Conservation (phyloP, 768 basidiomycete species). For the Dentipellis sp. region DNA sequence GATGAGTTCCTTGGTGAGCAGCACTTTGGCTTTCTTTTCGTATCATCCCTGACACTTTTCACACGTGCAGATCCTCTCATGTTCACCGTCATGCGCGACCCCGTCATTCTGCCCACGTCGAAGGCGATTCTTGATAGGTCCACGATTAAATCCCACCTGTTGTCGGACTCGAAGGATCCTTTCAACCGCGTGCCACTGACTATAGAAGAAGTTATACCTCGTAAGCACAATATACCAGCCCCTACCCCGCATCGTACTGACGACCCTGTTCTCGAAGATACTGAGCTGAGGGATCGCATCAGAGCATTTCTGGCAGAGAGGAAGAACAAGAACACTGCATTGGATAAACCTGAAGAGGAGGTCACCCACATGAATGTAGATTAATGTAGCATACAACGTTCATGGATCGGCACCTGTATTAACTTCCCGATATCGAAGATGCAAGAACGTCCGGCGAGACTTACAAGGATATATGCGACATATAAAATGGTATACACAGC, state of each 20-base stretch:
- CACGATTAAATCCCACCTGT: conserved; percentile 90
- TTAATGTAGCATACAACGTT: conserved; percentile 1
- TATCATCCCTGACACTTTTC: conserved; percentile 9
- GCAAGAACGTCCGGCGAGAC: not conserved
- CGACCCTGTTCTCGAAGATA: conserved; percentile 28
- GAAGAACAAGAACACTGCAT: conserved; percentile 26
- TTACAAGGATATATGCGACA: too few relatives aligned
- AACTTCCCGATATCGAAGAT: not conserved
- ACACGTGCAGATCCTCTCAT: conserved; percentile 68
- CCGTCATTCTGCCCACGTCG: conserved; percentile 84
- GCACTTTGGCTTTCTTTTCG: conserved; percentile 2
- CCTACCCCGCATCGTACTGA: too few relatives aligned
- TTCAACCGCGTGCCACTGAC: conserved; percentile 85
- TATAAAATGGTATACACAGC: conserved; percentile 1
- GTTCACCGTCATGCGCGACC: conserved; percentile 91
- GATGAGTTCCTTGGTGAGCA: conserved; percentile 87
- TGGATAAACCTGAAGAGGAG: conserved; percentile 15
- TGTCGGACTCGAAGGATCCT: conserved; percentile 89
- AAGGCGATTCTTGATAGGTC: conserved; percentile 70
- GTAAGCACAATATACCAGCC: conserved; percentile 28
- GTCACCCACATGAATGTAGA: conserved; percentile 11
- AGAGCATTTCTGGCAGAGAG: conserved; percentile 60
- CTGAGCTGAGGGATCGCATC: conserved; percentile 67
- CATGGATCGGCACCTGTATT: not conserved
- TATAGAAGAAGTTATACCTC: conserved; percentile 70